Evolutionary conservation across 306 rosid genomes (phyloP).

Genomic region (Cercis canadensis): DNA sequence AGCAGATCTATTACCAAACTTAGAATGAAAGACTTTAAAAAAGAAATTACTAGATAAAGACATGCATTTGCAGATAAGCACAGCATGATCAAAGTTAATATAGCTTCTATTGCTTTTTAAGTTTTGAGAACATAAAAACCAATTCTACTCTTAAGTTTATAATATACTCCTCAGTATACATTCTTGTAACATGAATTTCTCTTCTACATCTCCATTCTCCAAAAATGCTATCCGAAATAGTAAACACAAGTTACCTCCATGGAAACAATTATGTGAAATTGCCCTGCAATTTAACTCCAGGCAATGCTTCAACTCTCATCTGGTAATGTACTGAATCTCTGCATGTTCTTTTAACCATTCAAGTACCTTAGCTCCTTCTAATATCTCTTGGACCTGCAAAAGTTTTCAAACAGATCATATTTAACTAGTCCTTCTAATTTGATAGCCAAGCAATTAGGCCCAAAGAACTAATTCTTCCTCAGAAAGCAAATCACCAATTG

Average conservation of each 20-base stretch:
- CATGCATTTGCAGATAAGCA: neutral
- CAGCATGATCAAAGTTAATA: neutral
- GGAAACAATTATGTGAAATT: conserved; percentile 39
- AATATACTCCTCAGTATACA: neutral
- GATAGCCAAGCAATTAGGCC: conserved; percentile 1
- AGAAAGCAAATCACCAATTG: conserved; percentile 34
- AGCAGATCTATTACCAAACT: too few species aligned
- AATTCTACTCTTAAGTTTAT: neutral
- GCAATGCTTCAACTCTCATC: conserved; percentile 40
- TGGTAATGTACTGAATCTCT: conserved; percentile 68
- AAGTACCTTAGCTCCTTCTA: conserved; percentile 97
- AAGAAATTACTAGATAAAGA: too few species aligned
- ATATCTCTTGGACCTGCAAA: conserved; percentile 89
- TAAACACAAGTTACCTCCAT: conserved; percentile 30
- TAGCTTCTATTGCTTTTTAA: neutral
- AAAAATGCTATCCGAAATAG: conserved; percentile 34
- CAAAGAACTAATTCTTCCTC: neutral
- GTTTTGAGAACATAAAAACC: neutral
- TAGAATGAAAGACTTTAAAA: too few species aligned
- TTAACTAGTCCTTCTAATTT: conserved; percentile 11
- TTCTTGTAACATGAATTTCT: neutral
- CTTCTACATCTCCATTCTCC: conserved; percentile 27
- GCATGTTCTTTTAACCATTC: conserved; percentile 94
- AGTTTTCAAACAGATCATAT: conserved; percentile 21
- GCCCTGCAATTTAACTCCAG: conserved; percentile 25